Base-by-base conservation (phyloP, 305 asterid species). In the Coffea humblotiana region DNA sequence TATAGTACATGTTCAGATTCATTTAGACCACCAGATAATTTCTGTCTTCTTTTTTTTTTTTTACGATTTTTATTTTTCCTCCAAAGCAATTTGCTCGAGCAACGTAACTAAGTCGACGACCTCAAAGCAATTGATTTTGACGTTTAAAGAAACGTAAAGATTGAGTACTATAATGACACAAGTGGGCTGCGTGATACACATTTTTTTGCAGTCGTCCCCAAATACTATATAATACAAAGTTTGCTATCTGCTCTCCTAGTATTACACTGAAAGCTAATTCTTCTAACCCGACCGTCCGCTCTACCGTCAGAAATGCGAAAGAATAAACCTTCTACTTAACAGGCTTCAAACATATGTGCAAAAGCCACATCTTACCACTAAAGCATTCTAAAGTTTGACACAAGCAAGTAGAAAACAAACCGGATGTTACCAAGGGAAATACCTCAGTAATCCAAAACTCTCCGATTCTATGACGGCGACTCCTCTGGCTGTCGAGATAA, bases 401-500 rank as follows among this genome's bases (percentile, higher is more conserved):
- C 47, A 27, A n/a, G 35, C 67, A 21, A 27, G 14, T 21, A 11
- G 3, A 73, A 32, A 72, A 79, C 60, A 40, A 40, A 67, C 49
- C 27, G 8, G 12, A 45, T 37, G 23, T 74, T 5, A 25, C 78
- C 68, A 56, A n/a, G 52, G 32, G 40, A 2, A 23, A 23, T 45
- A 35, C 61, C 75, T 23, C 47, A 32, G 37, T 16, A 18, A 11
- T 75, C 27, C 47, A 21, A 40, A 80, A 21, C 63, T 56, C 25
- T 9, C 73, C 77, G 18, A 25, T 56, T 51, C 82, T 54, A 70
- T 45, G 54, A 76, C 64, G 76, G 90, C 47, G 94, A 84, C 89
- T 92, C 93, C 64, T 90, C 98, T 12, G 97, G 92, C 81, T 81
- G 90, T 74, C 90, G 88, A 40, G 97, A 88, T 72, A 92, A 91